Evolutionary conservation across 2,329 filamentous ascomycete genomes (phyloP), one percentile per base, ranked within the genome.

Genomic region (Furcasterigmium furcatum): DNA sequence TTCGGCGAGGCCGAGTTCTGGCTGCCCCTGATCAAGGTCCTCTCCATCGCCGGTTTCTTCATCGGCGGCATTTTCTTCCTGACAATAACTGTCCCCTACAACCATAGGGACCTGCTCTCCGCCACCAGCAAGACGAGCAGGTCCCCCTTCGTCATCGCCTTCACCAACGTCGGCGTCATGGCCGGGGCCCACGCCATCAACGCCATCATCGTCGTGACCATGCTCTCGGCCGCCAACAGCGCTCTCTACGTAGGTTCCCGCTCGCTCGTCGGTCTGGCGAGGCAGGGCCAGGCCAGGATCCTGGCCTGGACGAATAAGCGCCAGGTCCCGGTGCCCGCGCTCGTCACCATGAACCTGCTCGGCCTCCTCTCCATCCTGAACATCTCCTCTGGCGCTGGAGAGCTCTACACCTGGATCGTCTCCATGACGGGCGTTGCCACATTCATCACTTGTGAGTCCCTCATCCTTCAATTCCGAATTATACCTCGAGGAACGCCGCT

Each of bases 1-100:
- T 81, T 80, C 53, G 78, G 76, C 18, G 76, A 82, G 64, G 64
- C 79, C 13, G 76, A 80, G 52, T 80, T 80, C 47, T 79, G 74
- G 72, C 63, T 80, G n/a, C 74, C 73, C 50, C 55, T 80, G 19
- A 60, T 80, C 25, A 80, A 80, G 55, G 72, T 76, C 19, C 61
- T 72, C 32, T 74, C 73, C 10, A 79, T 80, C 44, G 65, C 76
- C 7, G 71, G 81, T 42, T 85, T 85, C 57, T 83, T 85, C 48
- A 47, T 77, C 76, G 53, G 65, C 32, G 61, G 65, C 35, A 73
- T 74, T 19, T 73, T 78, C 56, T 74, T 77, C 57, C 72, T 74
- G 41, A 72, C 76, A 12, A 66, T 82, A 13, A 71, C 75, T 0
- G 74, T 76, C 25, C 74, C 77, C 1, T 79, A 74, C 52, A 71